Conservation (phyloP, 2,329 filamentous ascomycete genomes). For the Pyrenophora graminea region DNA sequence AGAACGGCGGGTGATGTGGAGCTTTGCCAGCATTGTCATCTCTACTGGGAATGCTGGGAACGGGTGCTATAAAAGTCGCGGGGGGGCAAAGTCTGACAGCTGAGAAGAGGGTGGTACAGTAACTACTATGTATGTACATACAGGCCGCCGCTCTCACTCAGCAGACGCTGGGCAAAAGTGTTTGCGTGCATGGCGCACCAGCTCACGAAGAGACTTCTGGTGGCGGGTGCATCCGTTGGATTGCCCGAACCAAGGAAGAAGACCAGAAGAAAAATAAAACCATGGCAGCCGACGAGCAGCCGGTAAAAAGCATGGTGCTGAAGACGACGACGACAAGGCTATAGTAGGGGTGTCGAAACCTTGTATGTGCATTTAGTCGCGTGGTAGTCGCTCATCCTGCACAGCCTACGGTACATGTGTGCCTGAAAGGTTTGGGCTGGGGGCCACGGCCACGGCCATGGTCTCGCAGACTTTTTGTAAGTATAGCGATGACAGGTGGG, state of each 20-base stretch:
- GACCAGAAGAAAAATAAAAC: conserved; percentile 21
- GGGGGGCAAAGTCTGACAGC: conserved; percentile 21
- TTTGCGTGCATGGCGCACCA: conserved; percentile 16
- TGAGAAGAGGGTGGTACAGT: conserved; percentile 17
- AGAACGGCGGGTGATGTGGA: conserved; percentile 20
- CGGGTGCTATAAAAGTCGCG: conserved; percentile 22
- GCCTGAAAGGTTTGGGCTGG: conserved; percentile 7
- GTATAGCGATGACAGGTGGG: conserved; percentile 10
- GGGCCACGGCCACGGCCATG: background rate
- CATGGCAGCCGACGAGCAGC: conserved; percentile 30
- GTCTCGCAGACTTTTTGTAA: background rate
- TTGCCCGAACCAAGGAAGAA: conserved; percentile 29
- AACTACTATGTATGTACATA: conserved; percentile 14
- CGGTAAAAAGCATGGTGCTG: conserved; percentile 22
- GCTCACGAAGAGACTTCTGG: conserved; percentile 2
- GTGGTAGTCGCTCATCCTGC: conserved; percentile 8
- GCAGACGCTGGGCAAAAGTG: conserved; percentile 13
- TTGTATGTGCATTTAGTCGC: conserved; percentile 17
- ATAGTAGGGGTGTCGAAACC: conserved; percentile 8
- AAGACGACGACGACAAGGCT: conserved; percentile 35
- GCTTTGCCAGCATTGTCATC: conserved; percentile 12
- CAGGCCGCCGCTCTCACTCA: conserved; percentile 25
- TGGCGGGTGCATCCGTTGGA: conserved; percentile 28
- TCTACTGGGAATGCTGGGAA: conserved; percentile 12
- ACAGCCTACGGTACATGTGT: background rate